Conservation (phyloP, 2,329 filamentous ascomycete genomes). For the Macrophomina tecta region DNA sequence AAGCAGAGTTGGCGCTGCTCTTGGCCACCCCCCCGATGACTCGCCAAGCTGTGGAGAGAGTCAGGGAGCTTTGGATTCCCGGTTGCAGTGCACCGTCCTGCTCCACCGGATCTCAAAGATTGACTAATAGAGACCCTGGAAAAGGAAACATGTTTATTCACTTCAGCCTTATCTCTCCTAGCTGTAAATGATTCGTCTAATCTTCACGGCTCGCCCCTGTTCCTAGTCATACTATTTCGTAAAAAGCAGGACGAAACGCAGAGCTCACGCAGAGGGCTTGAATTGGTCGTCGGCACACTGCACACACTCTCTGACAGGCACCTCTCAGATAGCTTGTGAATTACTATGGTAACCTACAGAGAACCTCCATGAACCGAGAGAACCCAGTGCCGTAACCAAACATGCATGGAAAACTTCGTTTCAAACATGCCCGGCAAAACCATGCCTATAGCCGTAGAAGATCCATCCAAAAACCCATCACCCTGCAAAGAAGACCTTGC, state of each 20-base stretch:
- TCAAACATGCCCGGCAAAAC: too few relatives aligned
- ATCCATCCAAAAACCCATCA: neutral
- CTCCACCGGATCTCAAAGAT: neutral
- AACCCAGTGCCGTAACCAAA: too few relatives aligned
- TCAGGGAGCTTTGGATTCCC: constrained; percentile 2
- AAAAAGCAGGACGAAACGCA: too few relatives aligned
- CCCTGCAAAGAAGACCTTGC: neutral
- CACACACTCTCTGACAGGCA: too few relatives aligned
- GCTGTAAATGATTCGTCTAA: neutral
- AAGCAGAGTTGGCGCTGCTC: constrained; percentile 14
- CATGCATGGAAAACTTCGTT: too few relatives aligned
- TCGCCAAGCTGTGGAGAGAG: constrained; percentile 17
- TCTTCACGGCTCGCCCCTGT: too few relatives aligned
- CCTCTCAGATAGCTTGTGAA: too few relatives aligned
- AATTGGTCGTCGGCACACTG: too few relatives aligned
- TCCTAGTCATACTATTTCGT: too few relatives aligned
- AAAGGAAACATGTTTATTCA: neutral
- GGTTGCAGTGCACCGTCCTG: neutral
- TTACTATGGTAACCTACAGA: too few relatives aligned
- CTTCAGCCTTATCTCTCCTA: neutral
- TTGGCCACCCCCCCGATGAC: constrained; percentile 6
- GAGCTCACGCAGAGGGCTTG: neutral
- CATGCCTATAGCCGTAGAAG: neutral
- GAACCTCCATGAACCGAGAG: too few relatives aligned
- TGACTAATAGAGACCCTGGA: neutral